Percentiles rank a stretch among this genome's conserved stretches.
These are phyloP conservation scores for Aspergillus intermedius DNA, from an alignment of 2,329 filamentous ascomycete genomes.

Conservation along the genomic window DNA sequence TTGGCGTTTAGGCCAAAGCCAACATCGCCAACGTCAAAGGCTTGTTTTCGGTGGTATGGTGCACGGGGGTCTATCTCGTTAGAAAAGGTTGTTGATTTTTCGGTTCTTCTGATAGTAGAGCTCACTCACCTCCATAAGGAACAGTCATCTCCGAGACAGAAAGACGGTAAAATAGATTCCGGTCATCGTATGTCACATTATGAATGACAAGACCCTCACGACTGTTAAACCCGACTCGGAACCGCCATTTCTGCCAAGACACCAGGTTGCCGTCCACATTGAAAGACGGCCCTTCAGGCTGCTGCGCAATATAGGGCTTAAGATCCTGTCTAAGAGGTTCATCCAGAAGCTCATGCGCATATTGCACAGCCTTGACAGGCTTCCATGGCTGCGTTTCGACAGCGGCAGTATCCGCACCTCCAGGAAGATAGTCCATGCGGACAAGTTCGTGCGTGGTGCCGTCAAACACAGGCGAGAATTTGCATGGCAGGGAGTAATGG, in stretches of 20 bases:
- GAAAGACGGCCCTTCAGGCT: conserved; percentile 61
- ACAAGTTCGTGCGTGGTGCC: conserved; percentile 57
- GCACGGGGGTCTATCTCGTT: conserved; percentile 55
- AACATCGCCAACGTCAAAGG: conserved; percentile 64
- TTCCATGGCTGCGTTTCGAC: conserved; percentile 53
- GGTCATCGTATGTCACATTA: conserved; percentile 56
- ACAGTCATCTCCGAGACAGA: conserved; percentile 62
- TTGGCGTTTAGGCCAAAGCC: conserved; percentile 63
- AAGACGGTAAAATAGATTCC: conserved; percentile 62
- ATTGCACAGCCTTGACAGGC: conserved; percentile 46
- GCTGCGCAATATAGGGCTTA: conserved; percentile 58
- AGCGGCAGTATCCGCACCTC: conserved; percentile 55
- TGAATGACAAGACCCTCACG: conserved; percentile 63
- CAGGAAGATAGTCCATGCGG: conserved; percentile 63
- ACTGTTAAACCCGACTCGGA: conserved; percentile 56
- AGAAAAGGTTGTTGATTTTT: background rate
- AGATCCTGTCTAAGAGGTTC: conserved; percentile 55
- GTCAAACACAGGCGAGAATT: conserved; percentile 45
- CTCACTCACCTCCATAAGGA: conserved; percentile 33
- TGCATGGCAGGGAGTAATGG: conserved; percentile 32
- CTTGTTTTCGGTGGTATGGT: conserved; percentile 63
- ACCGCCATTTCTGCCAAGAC: conserved; percentile 61
- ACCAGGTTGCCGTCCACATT: conserved; percentile 51
- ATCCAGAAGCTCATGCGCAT: conserved; percentile 58
- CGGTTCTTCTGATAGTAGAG: background rate